A percentile compares a stretch with the other conserved stretches of the same genome.
Conservation (phyloP, 768 basidiomycete species). For the Pleurotus sapidus region DNA sequence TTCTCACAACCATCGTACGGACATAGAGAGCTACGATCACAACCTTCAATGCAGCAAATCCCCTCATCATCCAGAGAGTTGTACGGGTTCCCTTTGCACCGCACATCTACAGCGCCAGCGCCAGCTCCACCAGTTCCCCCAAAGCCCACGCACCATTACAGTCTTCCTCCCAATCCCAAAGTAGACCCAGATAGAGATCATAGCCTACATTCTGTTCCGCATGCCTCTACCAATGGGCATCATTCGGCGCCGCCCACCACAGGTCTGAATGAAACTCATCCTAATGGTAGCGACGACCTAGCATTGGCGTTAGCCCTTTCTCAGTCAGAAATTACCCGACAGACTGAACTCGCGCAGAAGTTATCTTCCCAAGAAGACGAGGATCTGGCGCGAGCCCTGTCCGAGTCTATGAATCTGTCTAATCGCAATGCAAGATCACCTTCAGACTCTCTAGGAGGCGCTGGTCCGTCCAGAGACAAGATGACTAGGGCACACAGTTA, state of each 20-base stretch:
- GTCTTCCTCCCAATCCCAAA: conserved; percentile 25
- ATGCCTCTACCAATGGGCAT: neutral
- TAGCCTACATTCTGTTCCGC: neutral
- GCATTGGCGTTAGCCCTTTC: conserved; percentile 46
- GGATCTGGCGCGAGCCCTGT: conserved; percentile 61
- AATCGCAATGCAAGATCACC: neutral
- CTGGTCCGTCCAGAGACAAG: conserved; percentile 20
- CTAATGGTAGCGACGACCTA: conserved; percentile 38
- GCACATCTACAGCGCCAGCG: conserved; percentile 18
- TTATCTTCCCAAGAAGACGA: conserved; percentile 54
- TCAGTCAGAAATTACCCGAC: conserved; percentile 38
- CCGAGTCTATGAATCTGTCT: conserved; percentile 38
- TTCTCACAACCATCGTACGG: neutral
- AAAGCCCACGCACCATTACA: conserved; percentile 25
- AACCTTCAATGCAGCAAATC: neutral
- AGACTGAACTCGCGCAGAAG: conserved; percentile 28
- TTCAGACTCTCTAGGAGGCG: conserved; percentile 9
- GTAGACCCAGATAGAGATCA: neutral
- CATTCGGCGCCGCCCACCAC: neutral
- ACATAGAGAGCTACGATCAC: conserved; percentile 1
- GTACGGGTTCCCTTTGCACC: conserved; percentile 7
- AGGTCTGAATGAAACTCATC: neutral
- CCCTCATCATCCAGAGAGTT: neutral
- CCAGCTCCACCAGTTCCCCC: conserved; percentile 31
- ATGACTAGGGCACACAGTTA: conserved; percentile 8